Percentiles rank a stretch among this genome's conserved stretches.
These are phyloP conservation scores for Maudiozyma humilis DNA, from an alignment of 1,139 yeast genomes.

Conservation along the genomic window DNA sequence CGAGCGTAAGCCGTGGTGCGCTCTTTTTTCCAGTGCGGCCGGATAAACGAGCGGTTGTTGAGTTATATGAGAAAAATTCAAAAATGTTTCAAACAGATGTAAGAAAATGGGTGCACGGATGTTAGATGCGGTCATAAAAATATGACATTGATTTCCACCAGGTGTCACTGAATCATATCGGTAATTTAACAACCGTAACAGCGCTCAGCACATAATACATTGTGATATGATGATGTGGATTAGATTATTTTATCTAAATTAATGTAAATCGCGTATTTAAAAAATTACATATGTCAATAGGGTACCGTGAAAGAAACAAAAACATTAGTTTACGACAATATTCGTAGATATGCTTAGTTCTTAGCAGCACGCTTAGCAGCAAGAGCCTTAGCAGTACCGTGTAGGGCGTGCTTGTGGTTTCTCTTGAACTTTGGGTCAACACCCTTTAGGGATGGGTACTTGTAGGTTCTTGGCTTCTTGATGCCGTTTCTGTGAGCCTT, in stretches of 20 bases:
- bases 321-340: slow-evolving; percentile 1
- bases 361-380: slow-evolving; percentile 59
- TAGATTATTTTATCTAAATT: background rate
- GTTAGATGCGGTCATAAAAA: background rate
- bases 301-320: slow-evolving; percentile 4
- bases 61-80: too few species aligned
- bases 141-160: too few species aligned
- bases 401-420: slow-evolving; percentile 99
- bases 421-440: slow-evolving; percentile 98
- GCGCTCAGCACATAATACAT: too few species aligned
- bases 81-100: too few species aligned
- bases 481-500: slow-evolving; percentile 99
- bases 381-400: slow-evolving; percentile 92
- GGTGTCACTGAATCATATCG: too few species aligned
- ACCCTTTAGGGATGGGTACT: slow-evolving; percentile 97
- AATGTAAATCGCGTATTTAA: slow-evolving; percentile 3
- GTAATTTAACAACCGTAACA: too few species aligned
- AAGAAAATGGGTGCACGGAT: background rate
- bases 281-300: slow-evolving; percentile 3
- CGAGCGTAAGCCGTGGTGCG: too few species aligned
- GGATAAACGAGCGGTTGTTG: too few species aligned
- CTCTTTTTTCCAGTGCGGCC: too few species aligned
- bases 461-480: slow-evolving; percentile 97
- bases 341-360: slow-evolving; percentile 14
- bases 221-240: background rate